Evolutionary conservation across 2,329 filamentous ascomycete genomes (phyloP), one percentile per base, ranked within the genome.

Genomic region (Thelonectria discophora): DNA sequence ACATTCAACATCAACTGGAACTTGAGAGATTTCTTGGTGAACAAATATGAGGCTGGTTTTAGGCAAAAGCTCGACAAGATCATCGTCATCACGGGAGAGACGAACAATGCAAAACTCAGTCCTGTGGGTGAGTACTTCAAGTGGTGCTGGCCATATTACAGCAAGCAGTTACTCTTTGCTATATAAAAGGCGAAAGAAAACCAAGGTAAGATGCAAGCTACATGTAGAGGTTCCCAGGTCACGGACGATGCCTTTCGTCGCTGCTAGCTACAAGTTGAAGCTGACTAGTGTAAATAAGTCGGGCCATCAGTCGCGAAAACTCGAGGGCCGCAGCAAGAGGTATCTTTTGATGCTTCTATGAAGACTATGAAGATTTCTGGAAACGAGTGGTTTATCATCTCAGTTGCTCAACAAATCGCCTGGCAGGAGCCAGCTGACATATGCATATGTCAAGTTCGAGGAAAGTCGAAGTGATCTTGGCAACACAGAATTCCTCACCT

Each of bases 31-130:
- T 57, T 57, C n/a, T n/a, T 57, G 2, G 50, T 13, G 1, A 46
- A 32, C 24, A 57, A 57, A 27, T 57, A 57, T 12, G 55, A 57
- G 4, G n/a, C 18, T 4, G 55, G 55, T 4, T 27, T 45, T 13
- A 15, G 40, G 10, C 34, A 57, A 24, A 34, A 45, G 12, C 46
- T 57, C 8, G 37, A 34, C 3, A 30, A 37, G 10, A 34, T 57
- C 6, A 18, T 57, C 9, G 34, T 46, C 6, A 45, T 57, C 34
- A 57, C 46, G 3, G 55, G 55, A 13, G 21, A 10, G 8, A 51
- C 37, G 3, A 17, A 50, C 3, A 20, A 49, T n/a, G 55, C 55
- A 3, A 20, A 51, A 21, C 34, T 57, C 3, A 34, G 47, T 20
- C 46, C 47, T 3, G 46, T 57, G 9, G 37, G 55, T 2, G 20